Percentiles rank a stretch among this genome's conserved stretches.
phyloP scores from a whole-genome alignment of 768 basidiomycete genomes.

The Boletus pseudo-olivaceus region DNA sequence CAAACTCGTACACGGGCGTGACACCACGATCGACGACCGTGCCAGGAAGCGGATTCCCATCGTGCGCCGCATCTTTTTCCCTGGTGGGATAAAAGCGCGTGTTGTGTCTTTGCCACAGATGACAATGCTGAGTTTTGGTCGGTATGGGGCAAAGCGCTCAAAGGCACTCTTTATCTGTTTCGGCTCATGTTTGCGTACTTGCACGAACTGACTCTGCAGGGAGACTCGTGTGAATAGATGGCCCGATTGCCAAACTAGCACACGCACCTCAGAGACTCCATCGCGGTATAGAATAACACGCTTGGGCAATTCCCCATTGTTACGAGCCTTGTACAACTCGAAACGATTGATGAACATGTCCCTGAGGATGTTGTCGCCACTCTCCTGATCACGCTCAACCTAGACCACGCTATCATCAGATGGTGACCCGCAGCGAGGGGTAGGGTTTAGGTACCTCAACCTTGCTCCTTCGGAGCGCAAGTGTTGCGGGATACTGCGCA shows the following conservation, averaged over 20 bases:
- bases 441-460: constrained; percentile 52
- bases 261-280: constrained; percentile 72
- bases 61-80: constrained; percentile 32
- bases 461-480: constrained; percentile 49
- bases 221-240: background rate
- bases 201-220: constrained; percentile 44
- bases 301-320: constrained; percentile 35
- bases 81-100: constrained; percentile 53
- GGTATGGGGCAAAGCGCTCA: constrained; percentile 38
- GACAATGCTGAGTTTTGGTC: constrained; percentile 48
- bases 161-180: constrained; percentile 40
- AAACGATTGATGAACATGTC: constrained; percentile 50
- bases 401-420: background rate
- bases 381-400: constrained; percentile 23
- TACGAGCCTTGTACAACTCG: constrained; percentile 34
- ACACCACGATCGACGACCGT: constrained; percentile 56
- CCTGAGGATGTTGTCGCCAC: constrained; percentile 36
- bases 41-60: constrained; percentile 52
- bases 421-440: background rate
- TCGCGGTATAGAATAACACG: constrained; percentile 56
- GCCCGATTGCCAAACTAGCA: background rate
- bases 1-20: constrained; percentile 50
- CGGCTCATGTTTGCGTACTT: constrained; percentile 42
- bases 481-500: constrained; percentile 47
- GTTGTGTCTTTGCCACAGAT: constrained; percentile 56